A percentile compares a stretch with the other conserved stretches of the same genome.
Evolutionary conservation across 768 basidiomycete genomes (phyloP).

Genomic region (Kwoniella sp.): DNA sequence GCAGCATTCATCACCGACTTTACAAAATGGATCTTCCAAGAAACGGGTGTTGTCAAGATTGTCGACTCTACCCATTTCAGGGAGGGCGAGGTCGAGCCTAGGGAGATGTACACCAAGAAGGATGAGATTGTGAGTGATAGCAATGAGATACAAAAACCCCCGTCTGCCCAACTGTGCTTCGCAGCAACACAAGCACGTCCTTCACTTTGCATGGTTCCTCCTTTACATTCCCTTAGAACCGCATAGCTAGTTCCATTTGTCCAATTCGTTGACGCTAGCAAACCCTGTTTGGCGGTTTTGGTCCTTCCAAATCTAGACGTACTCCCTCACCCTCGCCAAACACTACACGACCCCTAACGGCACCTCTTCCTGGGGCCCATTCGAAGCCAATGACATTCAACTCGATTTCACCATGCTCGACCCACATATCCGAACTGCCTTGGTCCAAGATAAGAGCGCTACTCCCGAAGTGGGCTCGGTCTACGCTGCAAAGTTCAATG

Average conservation of each 20-base stretch:
- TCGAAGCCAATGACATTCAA: conserved; percentile 75
- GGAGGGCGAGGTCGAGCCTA: conserved; percentile 65
- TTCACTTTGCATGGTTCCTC: too few species aligned
- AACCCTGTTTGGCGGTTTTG: too few species aligned
- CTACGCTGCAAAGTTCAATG: conserved; percentile 81
- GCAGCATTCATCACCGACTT: conserved; percentile 71
- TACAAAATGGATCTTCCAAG: conserved; percentile 87
- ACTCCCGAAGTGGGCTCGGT: conserved; percentile 22
- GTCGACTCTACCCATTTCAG: conserved; percentile 70
- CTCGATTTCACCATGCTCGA: conserved; percentile 99
- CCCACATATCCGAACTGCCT: conserved; percentile 83
- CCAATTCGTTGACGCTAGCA: too few species aligned
- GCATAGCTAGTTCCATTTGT: too few species aligned
- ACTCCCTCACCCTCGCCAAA: conserved; percentile 70
- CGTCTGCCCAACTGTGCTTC: too few species aligned
- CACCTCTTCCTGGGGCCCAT: conserved; percentile 67
- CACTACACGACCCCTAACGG: conserved; percentile 60
- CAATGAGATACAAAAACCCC: too few species aligned
- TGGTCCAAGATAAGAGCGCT: conserved; percentile 60
- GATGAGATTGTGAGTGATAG: conserved; percentile 73
- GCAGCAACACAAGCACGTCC: too few species aligned
- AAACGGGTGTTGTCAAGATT: conserved; percentile 76
- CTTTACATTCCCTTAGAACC: too few species aligned
- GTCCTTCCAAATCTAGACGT: conserved; percentile 67
- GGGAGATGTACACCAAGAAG: conserved; percentile 79